phyloP scores from a whole-genome alignment of 108 stramenopile genomes.

The Fragilaria crotonensis region DNA sequence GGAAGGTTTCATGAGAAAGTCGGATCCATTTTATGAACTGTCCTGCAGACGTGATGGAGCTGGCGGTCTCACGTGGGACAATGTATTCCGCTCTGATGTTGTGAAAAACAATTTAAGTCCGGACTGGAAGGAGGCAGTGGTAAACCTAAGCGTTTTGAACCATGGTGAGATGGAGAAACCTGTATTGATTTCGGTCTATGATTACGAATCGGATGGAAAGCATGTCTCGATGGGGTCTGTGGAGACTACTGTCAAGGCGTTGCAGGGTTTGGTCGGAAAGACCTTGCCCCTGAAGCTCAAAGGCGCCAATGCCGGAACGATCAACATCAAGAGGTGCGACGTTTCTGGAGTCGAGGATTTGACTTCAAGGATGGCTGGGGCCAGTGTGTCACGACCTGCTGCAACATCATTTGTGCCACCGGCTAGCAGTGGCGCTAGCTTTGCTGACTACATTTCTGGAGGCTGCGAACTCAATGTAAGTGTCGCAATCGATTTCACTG shows the following conservation, averaged over 20 bases:
- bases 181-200: constrained; percentile 48
- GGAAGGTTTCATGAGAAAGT: constrained; percentile 51
- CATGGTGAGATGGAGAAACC: constrained; percentile 47
- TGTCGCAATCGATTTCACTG: constrained; percentile 89
- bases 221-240: constrained; percentile 57
- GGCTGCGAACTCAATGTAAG: constrained; percentile 51
- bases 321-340: constrained; percentile 14
- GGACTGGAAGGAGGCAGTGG: constrained; percentile 41
- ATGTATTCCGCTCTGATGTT: constrained; percentile 11
- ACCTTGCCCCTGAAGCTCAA: constrained; percentile 20
- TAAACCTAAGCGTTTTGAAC: constrained; percentile 45
- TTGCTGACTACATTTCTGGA: constrained; percentile 51
- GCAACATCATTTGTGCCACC: not conserved
- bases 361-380: constrained; percentile 11
- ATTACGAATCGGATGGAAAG: constrained; percentile 49
- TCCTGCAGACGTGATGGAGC: constrained; percentile 39
- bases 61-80: constrained; percentile 37
- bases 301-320: constrained; percentile 20
- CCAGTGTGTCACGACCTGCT: constrained; percentile 3
- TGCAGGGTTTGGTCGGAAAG: constrained; percentile 18
- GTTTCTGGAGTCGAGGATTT: constrained; percentile 18
- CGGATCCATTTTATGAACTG: constrained; percentile 68
- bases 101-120: constrained; percentile 65
- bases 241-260: constrained; percentile 33
- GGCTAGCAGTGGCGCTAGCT: constrained; percentile 17